Conservation (phyloP, 306 rosid genomes). For the Ziziphus jujuba region DNA sequence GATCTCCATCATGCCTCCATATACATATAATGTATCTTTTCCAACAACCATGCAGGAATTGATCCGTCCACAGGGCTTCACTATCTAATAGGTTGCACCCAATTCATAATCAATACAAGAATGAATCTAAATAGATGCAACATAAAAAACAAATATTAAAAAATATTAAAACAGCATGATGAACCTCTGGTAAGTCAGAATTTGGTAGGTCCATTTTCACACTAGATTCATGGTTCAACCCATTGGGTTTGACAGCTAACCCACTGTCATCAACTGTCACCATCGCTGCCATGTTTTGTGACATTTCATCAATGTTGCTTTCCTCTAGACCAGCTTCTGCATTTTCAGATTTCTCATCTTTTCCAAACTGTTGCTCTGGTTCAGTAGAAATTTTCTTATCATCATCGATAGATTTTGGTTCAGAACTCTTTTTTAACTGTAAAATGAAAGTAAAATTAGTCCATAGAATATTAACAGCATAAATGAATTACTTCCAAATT, state of each 20-base stretch:
- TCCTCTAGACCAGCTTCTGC: constrained; percentile 46
- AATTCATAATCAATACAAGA: constrained; percentile 24
- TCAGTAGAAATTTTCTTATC: constrained; percentile 43
- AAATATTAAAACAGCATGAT: constrained; percentile 28
- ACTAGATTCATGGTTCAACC: constrained; percentile 42
- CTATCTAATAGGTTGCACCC: constrained; percentile 49
- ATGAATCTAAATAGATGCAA: constrained; percentile 17
- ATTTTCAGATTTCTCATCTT: constrained; percentile 48
- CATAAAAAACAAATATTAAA: too few species aligned
- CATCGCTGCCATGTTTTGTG: constrained; percentile 53
- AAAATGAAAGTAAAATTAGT: constrained; percentile 26
- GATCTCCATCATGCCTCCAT: constrained; percentile 97
- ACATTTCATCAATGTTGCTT: constrained; percentile 54
- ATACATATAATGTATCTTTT: constrained; percentile 74
- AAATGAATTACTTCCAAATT: constrained; percentile 19
- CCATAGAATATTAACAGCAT: constrained; percentile 20
- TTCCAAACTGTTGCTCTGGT: constrained; percentile 42
- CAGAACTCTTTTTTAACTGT: constrained; percentile 61
- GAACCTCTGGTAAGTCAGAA: constrained; percentile 75
- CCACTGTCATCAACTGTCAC: constrained; percentile 49
- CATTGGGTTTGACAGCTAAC: constrained; percentile 41
- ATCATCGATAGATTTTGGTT: constrained; percentile 40
- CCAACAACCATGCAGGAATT: constrained; percentile 90
- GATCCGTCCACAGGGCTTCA: constrained; percentile 97
- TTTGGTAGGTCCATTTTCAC: constrained; percentile 41